phyloP scores from a whole-genome alignment of 2,329 filamentous ascomycete species.

The Fusarium burgessii region DNA sequence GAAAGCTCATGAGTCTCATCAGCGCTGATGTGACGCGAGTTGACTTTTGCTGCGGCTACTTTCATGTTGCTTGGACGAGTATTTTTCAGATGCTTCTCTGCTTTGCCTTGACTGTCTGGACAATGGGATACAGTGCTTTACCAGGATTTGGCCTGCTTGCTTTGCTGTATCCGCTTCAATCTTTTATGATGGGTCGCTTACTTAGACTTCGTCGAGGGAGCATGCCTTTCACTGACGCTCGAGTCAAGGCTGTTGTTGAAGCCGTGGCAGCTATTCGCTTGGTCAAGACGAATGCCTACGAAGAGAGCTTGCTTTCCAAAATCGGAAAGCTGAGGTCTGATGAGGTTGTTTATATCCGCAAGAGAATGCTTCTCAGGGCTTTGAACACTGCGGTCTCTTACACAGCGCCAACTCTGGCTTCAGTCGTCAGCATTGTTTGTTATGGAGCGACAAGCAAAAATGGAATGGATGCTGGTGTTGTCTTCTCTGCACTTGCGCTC shows the following conservation, averaged over 20 bases:
- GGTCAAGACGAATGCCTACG: conserved; percentile 27
- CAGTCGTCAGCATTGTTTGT: conserved; percentile 26
- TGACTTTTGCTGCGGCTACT: conserved; percentile 50
- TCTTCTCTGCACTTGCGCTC: conserved; percentile 16
- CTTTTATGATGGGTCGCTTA: conserved; percentile 22
- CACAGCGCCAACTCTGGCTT: conserved; percentile 19
- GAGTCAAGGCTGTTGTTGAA: conserved; percentile 24
- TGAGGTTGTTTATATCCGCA: conserved; percentile 23
- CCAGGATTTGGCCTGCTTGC: conserved; percentile 21
- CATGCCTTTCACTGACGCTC: conserved; percentile 25
- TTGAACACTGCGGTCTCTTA: conserved; percentile 27
- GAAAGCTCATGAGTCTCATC: conserved; percentile 50
- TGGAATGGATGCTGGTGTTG: conserved; percentile 23
- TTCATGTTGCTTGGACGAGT: conserved; percentile 50
- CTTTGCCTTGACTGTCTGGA: conserved; percentile 40
- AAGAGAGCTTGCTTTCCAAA: conserved; percentile 25
- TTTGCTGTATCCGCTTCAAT: conserved; percentile 25
- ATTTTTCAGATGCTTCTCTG: conserved; percentile 49
- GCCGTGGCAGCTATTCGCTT: conserved; percentile 23
- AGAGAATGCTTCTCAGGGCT: conserved; percentile 30
- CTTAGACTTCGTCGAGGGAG: conserved; percentile 22
- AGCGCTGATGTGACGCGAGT: conserved; percentile 50
- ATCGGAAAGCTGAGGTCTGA: conserved; percentile 24
- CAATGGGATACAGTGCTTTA: conserved; percentile 20
- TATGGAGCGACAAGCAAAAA: conserved; percentile 21